A percentile compares a stretch with the other conserved stretches of the same genome.
These are phyloP conservation scores for sunflower (Helianthus annuus) DNA, from an alignment of 129 eudicot species.

Conservation along the genomic window HanXRQr2.0-SUNRISE NC_035447.2:174692973-174693472, in stretches of 20 bases:
- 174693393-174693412: constrained; percentile 48
- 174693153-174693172: constrained; percentile 53
- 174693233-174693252: constrained; percentile 22
- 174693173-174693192: constrained; percentile 50
- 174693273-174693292: not conserved
- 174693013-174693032: constrained; percentile 73
- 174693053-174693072: constrained; percentile 60
- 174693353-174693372: constrained; percentile 30
- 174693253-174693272: constrained; percentile 26
- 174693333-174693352: not conserved
- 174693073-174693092: constrained; percentile 32
- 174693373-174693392: constrained; percentile 48
- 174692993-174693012: constrained; percentile 78
- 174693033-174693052: constrained; percentile 88
- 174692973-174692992: constrained; percentile 64
- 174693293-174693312: not conserved
- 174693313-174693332: no score
- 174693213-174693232: constrained; percentile 32
- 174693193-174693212: constrained; percentile 48
- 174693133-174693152: constrained; percentile 8
- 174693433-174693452: constrained; percentile 63
- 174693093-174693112: not conserved
- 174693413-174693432: constrained; percentile 48
- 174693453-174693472: constrained; percentile 46
- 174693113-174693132: constrained; percentile 14